Base-by-base conservation (phyloP, 2,329 filamentous ascomycete genomes). In the Tolypocladium cylindrosporum region DNA sequence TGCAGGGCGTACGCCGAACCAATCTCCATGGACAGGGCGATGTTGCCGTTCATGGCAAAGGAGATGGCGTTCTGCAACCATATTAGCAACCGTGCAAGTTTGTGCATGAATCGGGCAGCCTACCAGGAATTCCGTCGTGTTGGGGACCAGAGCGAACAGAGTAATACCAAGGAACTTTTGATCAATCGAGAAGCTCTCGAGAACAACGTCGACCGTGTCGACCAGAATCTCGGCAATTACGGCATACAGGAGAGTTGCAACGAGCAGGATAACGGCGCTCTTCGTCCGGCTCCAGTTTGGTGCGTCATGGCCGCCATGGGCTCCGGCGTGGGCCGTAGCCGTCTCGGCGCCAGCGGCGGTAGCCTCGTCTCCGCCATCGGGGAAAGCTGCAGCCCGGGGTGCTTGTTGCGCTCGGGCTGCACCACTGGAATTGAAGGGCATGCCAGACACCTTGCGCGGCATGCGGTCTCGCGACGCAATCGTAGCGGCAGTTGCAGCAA, bases 41-140 rank as follows among this genome's bases (percentile, higher is more conserved):
- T 97, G 72, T 99, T 99, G 60, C 94, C 94, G 69, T 99, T 97
- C 93, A 99, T 99, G 57, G 94, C 94, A 71, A 99, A 99, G 0
- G 92, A 97, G 60, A 99, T 99, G 70, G 93, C 94, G 73, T 99
- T 99, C 86, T 91, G 57, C 13, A 11, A 37, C 21, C 37, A 42
- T 1, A 34, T 60, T 54, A 64, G 62, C 37, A 53, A 55, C 36
- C 36, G 40, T 24, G 9, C 36, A 51, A 36, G 19, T 4, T 6
- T 9, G 8, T 31, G 43, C 16, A 34, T 24, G 27, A 11, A 10
- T 27, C 13, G 8, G 16, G n/a, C 16, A 31, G 74, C 86, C 76
- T 80, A 93, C 89, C 78, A 99, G 72, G 70, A 99, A 99, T 70
- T 99, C 94, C 1, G 94, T 99, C 1, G 94, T 97, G 75, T 99